phyloP scores from a whole-genome alignment of 2,329 filamentous ascomycete genomes.

The Xylariaceae sp. region DNA sequence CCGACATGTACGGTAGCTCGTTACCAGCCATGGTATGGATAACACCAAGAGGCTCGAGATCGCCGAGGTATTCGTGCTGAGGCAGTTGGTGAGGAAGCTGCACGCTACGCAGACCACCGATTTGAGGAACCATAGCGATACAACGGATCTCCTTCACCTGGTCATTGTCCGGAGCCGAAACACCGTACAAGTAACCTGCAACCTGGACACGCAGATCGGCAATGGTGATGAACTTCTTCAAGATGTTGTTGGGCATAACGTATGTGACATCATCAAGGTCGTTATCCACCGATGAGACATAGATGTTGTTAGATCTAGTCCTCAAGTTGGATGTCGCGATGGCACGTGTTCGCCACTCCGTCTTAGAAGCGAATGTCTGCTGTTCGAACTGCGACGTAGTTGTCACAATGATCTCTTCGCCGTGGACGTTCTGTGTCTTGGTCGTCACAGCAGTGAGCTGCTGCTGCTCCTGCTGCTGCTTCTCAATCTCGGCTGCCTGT shows the following conservation, averaged over 20 bases:
- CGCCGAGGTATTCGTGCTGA: slow-evolving; percentile 82
- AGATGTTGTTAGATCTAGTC: slow-evolving; percentile 94
- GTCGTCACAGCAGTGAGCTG: slow-evolving; percentile 96
- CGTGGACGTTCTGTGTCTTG: slow-evolving; percentile 94
- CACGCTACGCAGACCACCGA: slow-evolving; percentile 86
- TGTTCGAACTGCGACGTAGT: slow-evolving; percentile 98
- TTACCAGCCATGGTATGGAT: slow-evolving; percentile 96
- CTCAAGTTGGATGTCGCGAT: slow-evolving; percentile 95
- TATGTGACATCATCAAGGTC: slow-evolving; percentile 90
- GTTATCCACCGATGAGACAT: slow-evolving; percentile 93
- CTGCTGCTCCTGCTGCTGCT: slow-evolving; percentile 94
- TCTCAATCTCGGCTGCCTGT: slow-evolving; percentile 97
- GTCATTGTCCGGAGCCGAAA: slow-evolving; percentile 87
- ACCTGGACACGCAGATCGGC: slow-evolving; percentile 95
- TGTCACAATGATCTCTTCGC: slow-evolving; percentile 96
- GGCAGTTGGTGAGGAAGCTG: slow-evolving; percentile 86
- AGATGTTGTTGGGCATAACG: slow-evolving; percentile 97
- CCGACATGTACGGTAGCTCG: slow-evolving; percentile 93
- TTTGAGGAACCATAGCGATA: slow-evolving; percentile 96
- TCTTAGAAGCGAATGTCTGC: slow-evolving; percentile 96
- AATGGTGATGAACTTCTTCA: slow-evolving; percentile 97
- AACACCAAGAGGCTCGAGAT: slow-evolving; percentile 83
- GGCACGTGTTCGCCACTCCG: slow-evolving; percentile 93
- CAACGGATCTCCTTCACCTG: slow-evolving; percentile 96
- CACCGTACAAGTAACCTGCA: slow-evolving; percentile 90